phyloP scores from a whole-genome alignment of 805 yeast species.

The Suhomyces sp. region DNA sequence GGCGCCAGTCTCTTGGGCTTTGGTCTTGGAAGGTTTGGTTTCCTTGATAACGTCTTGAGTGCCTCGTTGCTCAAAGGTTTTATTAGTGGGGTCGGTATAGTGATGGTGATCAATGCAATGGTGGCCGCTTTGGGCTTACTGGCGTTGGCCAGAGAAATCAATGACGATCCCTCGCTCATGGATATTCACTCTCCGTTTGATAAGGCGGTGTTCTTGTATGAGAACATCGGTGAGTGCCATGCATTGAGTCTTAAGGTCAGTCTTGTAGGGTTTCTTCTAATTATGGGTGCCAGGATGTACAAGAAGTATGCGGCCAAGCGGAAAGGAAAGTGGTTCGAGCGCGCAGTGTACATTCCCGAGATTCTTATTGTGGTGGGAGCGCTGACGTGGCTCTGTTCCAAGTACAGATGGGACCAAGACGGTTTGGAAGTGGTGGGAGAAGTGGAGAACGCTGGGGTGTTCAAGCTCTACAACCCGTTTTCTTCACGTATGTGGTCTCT shows the following conservation, averaged over 20 bases:
- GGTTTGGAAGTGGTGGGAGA: conserved; percentile 73
- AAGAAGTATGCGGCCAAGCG: conserved; percentile 27
- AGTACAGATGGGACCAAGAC: conserved; percentile 44
- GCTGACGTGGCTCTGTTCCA: conserved; percentile 51
- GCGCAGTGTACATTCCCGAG: conserved; percentile 74
- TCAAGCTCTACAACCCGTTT: conserved; percentile 57
- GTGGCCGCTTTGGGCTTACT: conserved; percentile 71
- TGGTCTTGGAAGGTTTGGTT: conserved; percentile 47
- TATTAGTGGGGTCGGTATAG: conserved; percentile 43
- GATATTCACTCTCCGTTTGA: conserved; percentile 61
- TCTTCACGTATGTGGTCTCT: conserved; percentile 46
- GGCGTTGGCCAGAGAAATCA: conserved; percentile 38
- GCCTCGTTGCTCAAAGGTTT: conserved; percentile 43
- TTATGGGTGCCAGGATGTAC: conserved; percentile 41
- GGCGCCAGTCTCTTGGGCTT: conserved; percentile 71
- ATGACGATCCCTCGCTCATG: conserved; percentile 28
- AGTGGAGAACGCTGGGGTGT: conserved; percentile 44
- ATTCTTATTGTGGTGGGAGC: conserved; percentile 70
- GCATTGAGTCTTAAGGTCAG: conserved; percentile 63
- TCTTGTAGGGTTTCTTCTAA: conserved; percentile 47
- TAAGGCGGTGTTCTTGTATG: conserved; percentile 57
- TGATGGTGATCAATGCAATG: conserved; percentile 56
- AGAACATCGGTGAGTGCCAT: conserved; percentile 49
- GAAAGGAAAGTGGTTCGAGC: conserved; percentile 17
- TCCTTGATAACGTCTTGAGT: conserved; percentile 39